Base-by-base conservation (phyloP, 2,329 filamentous ascomycete species). In the Fusarium acutatum region DNA sequence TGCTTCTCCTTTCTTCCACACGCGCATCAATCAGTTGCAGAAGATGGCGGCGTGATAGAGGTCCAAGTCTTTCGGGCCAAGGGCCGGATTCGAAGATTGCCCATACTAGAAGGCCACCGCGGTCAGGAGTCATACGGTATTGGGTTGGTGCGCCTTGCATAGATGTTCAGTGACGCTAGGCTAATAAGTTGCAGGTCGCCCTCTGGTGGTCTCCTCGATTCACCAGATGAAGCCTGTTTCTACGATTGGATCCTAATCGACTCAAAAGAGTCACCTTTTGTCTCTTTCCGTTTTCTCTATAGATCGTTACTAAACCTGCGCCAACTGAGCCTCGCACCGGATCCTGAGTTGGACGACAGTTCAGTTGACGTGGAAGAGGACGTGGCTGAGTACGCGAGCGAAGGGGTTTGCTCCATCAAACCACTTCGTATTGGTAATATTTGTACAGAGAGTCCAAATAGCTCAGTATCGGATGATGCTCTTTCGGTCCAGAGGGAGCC, bases 31-130 rank as follows among this genome's bases (percentile, higher is more conserved):
- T 83, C 84, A 6, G 80, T 84, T 7, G 87, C 86, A 14, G 83
- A 86, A 53, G 86, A 90, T 73, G 88, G 88, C 17, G 88, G 88
- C 4, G 75, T 89, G 6, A 87, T 91, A 53, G 87, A 90, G 69
- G 78, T 90, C 7, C 83, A 84, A 40, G 84, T 85, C 15, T 89
- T 88, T 73, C 84, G 88, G 30, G 86, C 88, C n/a, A 84, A 80
- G 61, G 84, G 84, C 11, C 83, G 87, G 44, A 83, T 79, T 62
- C 81, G 84, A 67, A 82, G 82, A 50, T 81, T 84, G 9, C 83
- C 84, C 17, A 80, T 80, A 22, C 76, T 88, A 30, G 77, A 82
- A 17, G 77, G 80, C n/a, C 88, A 86, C 68, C 84, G 84, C 49
- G 79, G 80, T 43, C 86, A 88, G 66, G 83, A 86, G 24, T 79